These are phyloP conservation scores for Durio zibethinus DNA, from an alignment of 345 rosid species.

Conservation along the genomic window DNA sequence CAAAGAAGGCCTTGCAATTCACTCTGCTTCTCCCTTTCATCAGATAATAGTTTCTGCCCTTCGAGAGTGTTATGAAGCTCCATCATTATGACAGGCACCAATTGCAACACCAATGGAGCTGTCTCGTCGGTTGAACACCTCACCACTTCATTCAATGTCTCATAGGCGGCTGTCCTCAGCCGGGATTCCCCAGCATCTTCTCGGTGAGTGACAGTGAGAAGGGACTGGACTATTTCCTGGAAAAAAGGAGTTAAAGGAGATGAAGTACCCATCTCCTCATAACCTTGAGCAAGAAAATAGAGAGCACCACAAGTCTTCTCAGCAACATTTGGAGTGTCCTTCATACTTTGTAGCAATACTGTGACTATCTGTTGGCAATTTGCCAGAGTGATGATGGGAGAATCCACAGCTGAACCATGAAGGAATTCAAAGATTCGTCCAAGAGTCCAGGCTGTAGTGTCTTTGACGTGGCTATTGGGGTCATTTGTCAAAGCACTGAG, in stretches of 20 bases:
- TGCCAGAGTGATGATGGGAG: slow-evolving; percentile 56
- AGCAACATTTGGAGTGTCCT: slow-evolving; percentile 32
- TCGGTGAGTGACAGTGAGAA: slow-evolving; percentile 65
- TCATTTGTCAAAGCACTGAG: slow-evolving; percentile 47
- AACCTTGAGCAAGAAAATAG: slow-evolving; percentile 45
- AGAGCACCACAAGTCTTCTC: slow-evolving; percentile 19
- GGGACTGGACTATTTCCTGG: slow-evolving; percentile 70
- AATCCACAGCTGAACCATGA: slow-evolving; percentile 59
- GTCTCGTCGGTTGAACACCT: slow-evolving; percentile 73
- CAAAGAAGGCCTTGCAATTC: slow-evolving; percentile 77
- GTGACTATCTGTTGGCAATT: slow-evolving; percentile 81
- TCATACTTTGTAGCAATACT: slow-evolving; percentile 67
- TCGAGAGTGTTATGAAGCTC: slow-evolving; percentile 74
- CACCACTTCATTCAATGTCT: slow-evolving; percentile 67
- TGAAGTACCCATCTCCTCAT: slow-evolving; percentile 48
- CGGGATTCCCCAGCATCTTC: slow-evolving; percentile 76
- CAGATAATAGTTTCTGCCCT: slow-evolving; percentile 54
- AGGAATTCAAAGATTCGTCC: slow-evolving; percentile 78
- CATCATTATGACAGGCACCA: slow-evolving; percentile 57
- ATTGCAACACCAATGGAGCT: slow-evolving; percentile 55
- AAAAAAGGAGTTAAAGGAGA: slow-evolving; percentile 68
- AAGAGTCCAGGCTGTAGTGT: slow-evolving; percentile 62
- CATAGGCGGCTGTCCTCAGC: slow-evolving; percentile 72
- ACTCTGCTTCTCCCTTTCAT: slow-evolving; percentile 60
- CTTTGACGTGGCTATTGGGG: slow-evolving; percentile 49